phyloP scores from a whole-genome alignment of 78 protist species.

The Thecamonas trahens region DNA sequence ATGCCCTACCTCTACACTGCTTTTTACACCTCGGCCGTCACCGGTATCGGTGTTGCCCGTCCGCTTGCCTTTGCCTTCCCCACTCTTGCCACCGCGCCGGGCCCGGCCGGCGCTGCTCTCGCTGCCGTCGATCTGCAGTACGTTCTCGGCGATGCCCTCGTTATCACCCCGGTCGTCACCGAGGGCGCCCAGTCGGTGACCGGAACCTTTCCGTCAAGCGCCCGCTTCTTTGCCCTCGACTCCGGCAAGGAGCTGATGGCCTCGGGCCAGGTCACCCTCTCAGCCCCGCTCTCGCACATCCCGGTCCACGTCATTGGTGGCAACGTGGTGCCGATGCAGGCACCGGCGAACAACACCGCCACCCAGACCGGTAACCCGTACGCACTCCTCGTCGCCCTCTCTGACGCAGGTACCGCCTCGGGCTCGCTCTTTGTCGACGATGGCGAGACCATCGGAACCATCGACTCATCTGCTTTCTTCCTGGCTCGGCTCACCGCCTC shows the following conservation, averaged over 20 bases:
- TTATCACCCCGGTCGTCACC: slow-evolving; percentile 61
- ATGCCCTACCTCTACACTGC: slow-evolving; percentile 54
- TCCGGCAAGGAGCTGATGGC: background rate
- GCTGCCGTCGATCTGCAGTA: slow-evolving; percentile 60
- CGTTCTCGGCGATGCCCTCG: slow-evolving; percentile 42
- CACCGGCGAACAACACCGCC: background rate
- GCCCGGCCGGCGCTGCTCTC: too few species aligned
- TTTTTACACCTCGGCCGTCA: slow-evolving; percentile 11
- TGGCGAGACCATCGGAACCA: too few species aligned
- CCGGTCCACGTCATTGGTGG: slow-evolving; percentile 26
- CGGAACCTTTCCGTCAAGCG: slow-evolving; percentile 57
- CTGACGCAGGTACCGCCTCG: slow-evolving; percentile 3
- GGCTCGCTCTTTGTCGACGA: slow-evolving; percentile 31
- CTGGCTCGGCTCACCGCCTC: too few species aligned
- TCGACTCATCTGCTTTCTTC: too few species aligned
- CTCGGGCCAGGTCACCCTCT: background rate
- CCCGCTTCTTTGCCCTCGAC: slow-evolving; percentile 13
- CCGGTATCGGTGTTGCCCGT: slow-evolving; percentile 28
- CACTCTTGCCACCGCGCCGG: slow-evolving; percentile 19
- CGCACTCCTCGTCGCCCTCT: slow-evolving; percentile 1
- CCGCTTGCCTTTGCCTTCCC: slow-evolving; percentile 59
- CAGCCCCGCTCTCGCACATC: background rate
- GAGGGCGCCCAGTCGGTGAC: slow-evolving; percentile 31
- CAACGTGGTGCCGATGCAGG: background rate
- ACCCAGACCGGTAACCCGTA: background rate